These are phyloP conservation scores for Eucalyptus erythrocorys DNA, from an alignment of 345 rosid species.

Conservation along the genomic window DNA sequence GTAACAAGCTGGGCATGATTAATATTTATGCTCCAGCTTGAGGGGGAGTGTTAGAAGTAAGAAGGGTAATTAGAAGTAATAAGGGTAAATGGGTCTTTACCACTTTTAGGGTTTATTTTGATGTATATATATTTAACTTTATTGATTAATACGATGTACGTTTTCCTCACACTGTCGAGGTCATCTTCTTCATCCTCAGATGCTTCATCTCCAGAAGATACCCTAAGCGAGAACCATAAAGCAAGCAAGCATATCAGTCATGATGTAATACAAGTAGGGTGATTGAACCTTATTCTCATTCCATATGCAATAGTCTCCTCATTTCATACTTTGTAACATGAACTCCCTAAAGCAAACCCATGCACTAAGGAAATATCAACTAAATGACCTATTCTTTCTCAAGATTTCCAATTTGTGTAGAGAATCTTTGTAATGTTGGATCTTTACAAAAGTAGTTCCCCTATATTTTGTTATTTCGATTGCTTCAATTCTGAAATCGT, in stretches of 20 bases:
- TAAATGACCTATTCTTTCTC: not conserved
- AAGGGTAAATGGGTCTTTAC: no score
- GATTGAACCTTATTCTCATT: not conserved
- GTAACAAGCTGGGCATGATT: no score
- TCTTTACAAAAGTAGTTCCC: not conserved
- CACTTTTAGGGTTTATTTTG: no score
- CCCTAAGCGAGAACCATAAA: conserved; percentile 24
- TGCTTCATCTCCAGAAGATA: conserved; percentile 62
- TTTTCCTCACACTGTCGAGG: no score
- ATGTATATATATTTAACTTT: no score
- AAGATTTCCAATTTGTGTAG: not conserved
- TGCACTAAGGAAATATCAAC: not conserved
- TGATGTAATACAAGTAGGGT: not conserved
- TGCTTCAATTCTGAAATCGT: not conserved
- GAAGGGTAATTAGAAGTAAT: no score
- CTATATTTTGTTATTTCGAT: not conserved
- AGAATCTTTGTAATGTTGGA: not conserved
- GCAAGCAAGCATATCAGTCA: not conserved
- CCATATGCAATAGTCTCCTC: not conserved
- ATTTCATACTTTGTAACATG: not conserved
- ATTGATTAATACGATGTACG: no score
- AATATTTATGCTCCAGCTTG: no score
- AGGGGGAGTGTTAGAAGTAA: no score
- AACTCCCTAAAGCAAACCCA: not conserved
- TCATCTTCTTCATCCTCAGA: conserved; percentile 58